A percentile compares a stretch with the other conserved stretches of the same genome.
Conservation (phyloP, 2,329 filamentous ascomycete genomes). For the Colletotrichum sojae region DNA sequence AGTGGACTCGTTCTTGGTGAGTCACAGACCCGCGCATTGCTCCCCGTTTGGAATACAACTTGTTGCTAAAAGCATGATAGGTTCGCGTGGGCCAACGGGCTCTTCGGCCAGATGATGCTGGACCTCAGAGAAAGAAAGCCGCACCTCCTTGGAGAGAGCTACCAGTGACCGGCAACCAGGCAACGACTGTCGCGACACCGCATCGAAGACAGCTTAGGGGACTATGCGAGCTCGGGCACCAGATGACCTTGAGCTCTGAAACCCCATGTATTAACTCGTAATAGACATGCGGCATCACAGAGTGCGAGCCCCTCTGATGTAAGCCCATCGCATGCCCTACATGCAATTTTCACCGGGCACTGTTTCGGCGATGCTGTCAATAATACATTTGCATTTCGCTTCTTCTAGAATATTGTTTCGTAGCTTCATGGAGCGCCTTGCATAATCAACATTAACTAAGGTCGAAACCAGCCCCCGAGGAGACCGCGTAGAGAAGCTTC, state of each 20-base stretch:
- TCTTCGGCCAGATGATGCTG: conserved; percentile 87
- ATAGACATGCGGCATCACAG: neutral
- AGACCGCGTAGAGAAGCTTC: conserved; percentile 91
- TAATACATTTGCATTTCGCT: conserved; percentile 14
- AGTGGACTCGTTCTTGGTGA: conserved; percentile 62
- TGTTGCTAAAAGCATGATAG: conserved; percentile 60
- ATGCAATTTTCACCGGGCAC: no score
- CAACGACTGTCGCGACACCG: no score
- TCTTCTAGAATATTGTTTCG: conserved; percentile 20
- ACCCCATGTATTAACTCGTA: neutral
- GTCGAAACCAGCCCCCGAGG: conserved; percentile 93
- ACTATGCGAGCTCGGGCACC: no score
- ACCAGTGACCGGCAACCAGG: conserved; percentile 51
- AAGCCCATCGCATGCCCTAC: neutral
- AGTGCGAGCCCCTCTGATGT: neutral
- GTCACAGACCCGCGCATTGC: conserved; percentile 19
- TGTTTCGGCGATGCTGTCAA: neutral
- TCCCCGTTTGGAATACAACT: neutral
- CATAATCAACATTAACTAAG: conserved; percentile 65
- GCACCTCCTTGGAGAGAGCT: conserved; percentile 68
- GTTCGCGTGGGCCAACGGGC: conserved; percentile 91
- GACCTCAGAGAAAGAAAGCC: conserved; percentile 83
- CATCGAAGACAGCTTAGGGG: no score
- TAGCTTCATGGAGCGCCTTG: conserved; percentile 30
- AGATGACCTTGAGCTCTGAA: no score